phyloP scores from a whole-genome alignment of 1,284 basidiomycete genomes.

The Malassezia obtusa region DNA sequence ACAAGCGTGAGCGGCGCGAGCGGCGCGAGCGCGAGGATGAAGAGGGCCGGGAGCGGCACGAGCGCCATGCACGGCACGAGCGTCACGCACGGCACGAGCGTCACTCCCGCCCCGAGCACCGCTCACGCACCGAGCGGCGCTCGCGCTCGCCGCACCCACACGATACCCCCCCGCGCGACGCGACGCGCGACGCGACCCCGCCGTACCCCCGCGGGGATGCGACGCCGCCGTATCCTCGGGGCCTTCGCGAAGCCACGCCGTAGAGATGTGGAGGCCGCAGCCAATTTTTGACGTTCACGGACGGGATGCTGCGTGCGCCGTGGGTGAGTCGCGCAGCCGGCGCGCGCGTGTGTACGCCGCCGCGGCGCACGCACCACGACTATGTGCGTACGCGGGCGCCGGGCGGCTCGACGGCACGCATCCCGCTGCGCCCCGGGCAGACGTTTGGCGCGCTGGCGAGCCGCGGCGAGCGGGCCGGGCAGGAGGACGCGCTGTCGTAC shows the following conservation, averaged over 20 bases:
- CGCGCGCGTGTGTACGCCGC: neutral
- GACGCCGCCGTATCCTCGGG: neutral
- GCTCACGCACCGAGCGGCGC: neutral
- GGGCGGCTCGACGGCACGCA: slow-evolving; percentile 9
- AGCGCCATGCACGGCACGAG: neutral
- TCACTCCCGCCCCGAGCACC: neutral
- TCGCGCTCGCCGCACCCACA: neutral
- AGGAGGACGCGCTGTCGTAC: slow-evolving; percentile 41
- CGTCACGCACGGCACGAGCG: neutral
- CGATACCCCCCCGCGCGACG: neutral
- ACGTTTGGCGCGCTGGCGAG: slow-evolving; percentile 15
- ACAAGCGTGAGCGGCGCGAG: neutral
- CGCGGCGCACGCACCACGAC: neutral
- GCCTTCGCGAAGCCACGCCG: neutral
- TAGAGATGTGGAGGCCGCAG: slow-evolving; percentile 7
- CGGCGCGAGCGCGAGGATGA: neutral
- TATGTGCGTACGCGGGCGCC: slow-evolving; percentile 13
- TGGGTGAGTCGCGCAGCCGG: neutral
- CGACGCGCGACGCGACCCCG: neutral
- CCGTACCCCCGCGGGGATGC: neutral
- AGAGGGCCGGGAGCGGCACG: neutral
- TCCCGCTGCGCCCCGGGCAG: slow-evolving; percentile 13
- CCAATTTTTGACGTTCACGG: too few relatives aligned
- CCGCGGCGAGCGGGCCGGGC: slow-evolving; percentile 34
- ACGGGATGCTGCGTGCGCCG: too few relatives aligned